Base-by-base conservation (phyloP, 371 early-diverging fungal genomes). In the Apophysomyces ossiformis region DNA sequence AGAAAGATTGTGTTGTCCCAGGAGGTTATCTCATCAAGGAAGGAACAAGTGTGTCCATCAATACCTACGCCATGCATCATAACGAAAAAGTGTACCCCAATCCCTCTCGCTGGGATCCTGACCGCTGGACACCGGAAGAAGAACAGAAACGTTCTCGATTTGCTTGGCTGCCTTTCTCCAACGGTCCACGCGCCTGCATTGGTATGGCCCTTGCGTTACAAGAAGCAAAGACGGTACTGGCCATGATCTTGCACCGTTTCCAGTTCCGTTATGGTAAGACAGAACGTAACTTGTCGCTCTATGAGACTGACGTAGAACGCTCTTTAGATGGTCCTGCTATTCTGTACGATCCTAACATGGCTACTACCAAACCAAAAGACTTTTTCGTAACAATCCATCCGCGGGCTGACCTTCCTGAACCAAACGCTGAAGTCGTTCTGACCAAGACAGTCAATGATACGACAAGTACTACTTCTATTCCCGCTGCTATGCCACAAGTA, bases 141-240 rank as follows among this genome's bases (percentile, higher is more conserved):
- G 79, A 81, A 57, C 59, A 63, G 9, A 71, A 76, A 44, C 63
- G 81, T 16, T 68, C 68, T 7, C 36, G 59, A 7, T 79, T 67
- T 41, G 65, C 81, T 12, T 80, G 78, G 78, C 57, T 80, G 32
- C 81, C 81, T 5, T 81, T 81, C 45, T 72, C 71, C 12, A 68
- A 65, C 11, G 79, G 81, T 11, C 63, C 81, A 13, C 69, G 81
- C 7, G 75, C 73, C 13, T 81, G 81, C 46, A 77, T 81, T 56
- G 81, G 81, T 32, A 69, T 72, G 65, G 71, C 61, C 57, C 74
- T 78, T 71, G 73, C 77, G 21, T 21, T 78, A 37, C 70, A 69
- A 68, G 81, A 81, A 58, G 74, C 71, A 16, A 80, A 73, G 47
- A 74, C 74, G 5, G 73, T 71, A 9, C 38, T 82, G 43, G 74